Conservation (phyloP, 2,329 filamentous ascomycete species). For the Penicillium sp. region DNA sequence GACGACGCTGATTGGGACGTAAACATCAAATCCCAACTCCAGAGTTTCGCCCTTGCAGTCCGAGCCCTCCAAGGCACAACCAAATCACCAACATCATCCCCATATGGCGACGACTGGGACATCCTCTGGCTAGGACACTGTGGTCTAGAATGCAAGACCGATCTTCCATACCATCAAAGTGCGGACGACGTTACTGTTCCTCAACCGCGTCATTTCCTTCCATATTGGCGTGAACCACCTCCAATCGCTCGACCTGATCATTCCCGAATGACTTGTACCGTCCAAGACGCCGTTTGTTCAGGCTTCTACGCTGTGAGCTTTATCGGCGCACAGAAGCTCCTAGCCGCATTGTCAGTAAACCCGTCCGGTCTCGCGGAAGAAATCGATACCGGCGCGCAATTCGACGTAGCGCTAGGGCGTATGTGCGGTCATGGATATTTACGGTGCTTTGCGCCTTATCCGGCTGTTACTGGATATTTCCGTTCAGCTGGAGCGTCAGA, state of each 20-base stretch:
- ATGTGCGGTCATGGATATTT: slow-evolving; percentile 21
- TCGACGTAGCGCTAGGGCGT: slow-evolving; percentile 20
- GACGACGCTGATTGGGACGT: slow-evolving; percentile 58
- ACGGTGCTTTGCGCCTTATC: slow-evolving; percentile 18
- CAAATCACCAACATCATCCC: slow-evolving; percentile 29
- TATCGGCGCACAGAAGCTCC: slow-evolving; percentile 16
- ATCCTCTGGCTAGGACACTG: slow-evolving; percentile 26
- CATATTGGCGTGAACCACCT: slow-evolving; percentile 19
- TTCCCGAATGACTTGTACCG: slow-evolving; percentile 13
- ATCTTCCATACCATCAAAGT: slow-evolving; percentile 10
- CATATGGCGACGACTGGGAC: slow-evolving; percentile 46
- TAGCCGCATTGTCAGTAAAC: slow-evolving; percentile 19
- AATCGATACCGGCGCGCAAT: slow-evolving; percentile 22
- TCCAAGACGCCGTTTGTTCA: slow-evolving; percentile 17
- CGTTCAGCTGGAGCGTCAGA: slow-evolving; percentile 5
- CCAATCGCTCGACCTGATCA: slow-evolving; percentile 8
- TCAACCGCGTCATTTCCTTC: slow-evolving; percentile 17
- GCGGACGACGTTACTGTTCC: slow-evolving; percentile 15
- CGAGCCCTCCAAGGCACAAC: slow-evolving; percentile 29
- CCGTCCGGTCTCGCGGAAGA: slow-evolving; percentile 16
- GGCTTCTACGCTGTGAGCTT: slow-evolving; percentile 21
- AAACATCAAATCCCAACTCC: slow-evolving; percentile 47
- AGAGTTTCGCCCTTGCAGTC: slow-evolving; percentile 31
- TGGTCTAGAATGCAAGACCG: slow-evolving; percentile 16
- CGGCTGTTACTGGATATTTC: slow-evolving; percentile 14